Base-by-base conservation (phyloP, 257 asterid genomes). In the Solanum medicagineum region DNA sequence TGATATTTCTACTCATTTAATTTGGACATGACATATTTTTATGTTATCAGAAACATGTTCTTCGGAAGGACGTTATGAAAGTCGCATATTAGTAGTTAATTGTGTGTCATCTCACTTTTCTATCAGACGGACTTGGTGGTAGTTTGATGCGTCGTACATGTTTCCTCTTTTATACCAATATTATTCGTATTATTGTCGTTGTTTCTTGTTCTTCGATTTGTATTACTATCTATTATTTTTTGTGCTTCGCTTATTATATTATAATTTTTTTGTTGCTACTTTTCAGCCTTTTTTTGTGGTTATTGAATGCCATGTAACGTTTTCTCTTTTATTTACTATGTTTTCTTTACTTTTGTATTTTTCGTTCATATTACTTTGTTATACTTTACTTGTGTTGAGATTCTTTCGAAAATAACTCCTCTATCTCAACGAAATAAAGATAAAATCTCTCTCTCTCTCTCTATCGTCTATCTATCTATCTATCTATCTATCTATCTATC, bases 341-440 rank as follows among this genome's bases (percentile, higher is more conserved):
- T 59, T 3, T 59, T 59, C 0, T 59, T n/a, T 59, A 10, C 0
- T n/a, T 59, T 59, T n/a, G 15, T 59, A n/a, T 59, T n/a, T n/a
- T 59, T 0, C 29, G 9, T 20, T 59, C 29, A 20, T 59, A 59
- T 6, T 59, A 20, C 11, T 59, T 59, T 20, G 14, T 20, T 59
- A 8, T 2, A 57, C 14, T 8, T 19, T 20, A 59, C 14, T 59
- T 20, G 29, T 4, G 29, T n/a, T 2, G 7, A 56, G 7, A 0
- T 1, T 20, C 26, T 59, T 59, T 59, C 10, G 1, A 0, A 20
- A 59, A 59, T 1, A n/a, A n/a, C 3, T 2, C 10, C 14, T 59
- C 14, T 9, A 20, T 0, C 14, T 59, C 1, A 13, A 10, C 6
- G 2, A 59, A 9, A 4, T 9, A 59, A 7, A 3, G n/a, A n/a